Percentiles rank a stretch among this genome's conserved stretches.
phyloP scores from a whole-genome alignment of 2,329 filamentous ascomycete genomes.

The Podosphaera fusca region DNA sequence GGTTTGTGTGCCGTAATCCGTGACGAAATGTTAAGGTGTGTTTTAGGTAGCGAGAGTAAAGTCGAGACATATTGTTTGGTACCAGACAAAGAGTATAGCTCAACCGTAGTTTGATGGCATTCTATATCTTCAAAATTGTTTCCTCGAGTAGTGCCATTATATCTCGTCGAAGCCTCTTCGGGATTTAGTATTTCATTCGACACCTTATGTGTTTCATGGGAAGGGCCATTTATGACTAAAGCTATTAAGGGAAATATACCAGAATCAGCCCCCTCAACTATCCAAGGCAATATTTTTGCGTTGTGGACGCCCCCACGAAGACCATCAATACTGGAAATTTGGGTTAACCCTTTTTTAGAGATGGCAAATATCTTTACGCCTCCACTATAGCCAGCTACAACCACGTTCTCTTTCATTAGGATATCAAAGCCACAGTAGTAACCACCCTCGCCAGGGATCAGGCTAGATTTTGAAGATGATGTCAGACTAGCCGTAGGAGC shows the following conservation, averaged over 20 bases:
- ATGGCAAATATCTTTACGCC: constrained; percentile 55
- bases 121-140: constrained; percentile 23
- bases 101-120: constrained; percentile 66
- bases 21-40: constrained; percentile 32
- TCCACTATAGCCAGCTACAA: constrained; percentile 61
- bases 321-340: constrained; percentile 48
- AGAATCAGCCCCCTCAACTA: constrained; percentile 26
- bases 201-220: constrained; percentile 15
- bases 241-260: constrained; percentile 51
- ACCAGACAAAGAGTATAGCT: constrained; percentile 56
- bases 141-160: constrained; percentile 10
- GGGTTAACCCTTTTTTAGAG: constrained; percentile 46
- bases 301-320: constrained; percentile 58
- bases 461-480: constrained; percentile 26
- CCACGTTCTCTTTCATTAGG: constrained; percentile 39
- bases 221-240: constrained; percentile 58
- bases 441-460: constrained; percentile 42
- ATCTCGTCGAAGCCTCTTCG: constrained; percentile 6
- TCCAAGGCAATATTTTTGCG: constrained; percentile 64
- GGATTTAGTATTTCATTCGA: constrained; percentile 5
- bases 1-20: constrained; percentile 40
- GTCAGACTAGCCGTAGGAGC: constrained; percentile 47
- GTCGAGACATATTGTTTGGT: constrained; percentile 50
- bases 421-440: constrained; percentile 68
- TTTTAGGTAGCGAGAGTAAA: constrained; percentile 45